A percentile compares a stretch with the other conserved stretches of the same genome.
Evolutionary conservation across 1,284 basidiomycete species (phyloP).

Genomic region (Ustilago nuda): DNA sequence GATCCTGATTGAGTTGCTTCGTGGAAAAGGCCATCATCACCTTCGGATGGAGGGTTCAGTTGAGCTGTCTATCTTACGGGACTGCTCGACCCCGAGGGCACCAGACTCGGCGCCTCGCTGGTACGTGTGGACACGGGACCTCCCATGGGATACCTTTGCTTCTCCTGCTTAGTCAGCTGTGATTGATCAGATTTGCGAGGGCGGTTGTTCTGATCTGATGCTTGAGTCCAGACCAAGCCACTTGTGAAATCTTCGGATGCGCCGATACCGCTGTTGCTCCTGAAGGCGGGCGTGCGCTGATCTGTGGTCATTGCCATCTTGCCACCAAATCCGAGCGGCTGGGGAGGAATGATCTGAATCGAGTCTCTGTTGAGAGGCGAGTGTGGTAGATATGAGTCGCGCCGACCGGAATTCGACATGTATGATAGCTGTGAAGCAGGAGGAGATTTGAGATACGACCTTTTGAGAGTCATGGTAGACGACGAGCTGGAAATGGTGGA

Average conservation of each 20-base stretch:
- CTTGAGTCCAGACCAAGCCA: slow-evolving; percentile 51
- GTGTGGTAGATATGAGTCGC: slow-evolving; percentile 61
- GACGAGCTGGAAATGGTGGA: slow-evolving; percentile 47
- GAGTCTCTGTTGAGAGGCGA: slow-evolving; percentile 56
- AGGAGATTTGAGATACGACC: slow-evolving; percentile 45
- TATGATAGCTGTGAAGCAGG: slow-evolving; percentile 41
- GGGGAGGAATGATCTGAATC: slow-evolving; percentile 62
- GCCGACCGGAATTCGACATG: slow-evolving; percentile 25
- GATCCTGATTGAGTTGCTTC: slow-evolving; percentile 8
- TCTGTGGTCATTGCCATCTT: slow-evolving; percentile 56
- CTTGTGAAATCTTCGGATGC: slow-evolving; percentile 44
- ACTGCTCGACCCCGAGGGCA: slow-evolving; percentile 21
- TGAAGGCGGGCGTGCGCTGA: slow-evolving; percentile 60
- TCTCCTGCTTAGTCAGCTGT: slow-evolving; percentile 22
- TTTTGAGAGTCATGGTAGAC: slow-evolving; percentile 56
- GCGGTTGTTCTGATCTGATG: background rate
- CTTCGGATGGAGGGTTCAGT: background rate
- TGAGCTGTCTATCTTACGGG: background rate
- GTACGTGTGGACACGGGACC: slow-evolving; percentile 31
- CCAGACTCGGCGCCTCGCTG: slow-evolving; percentile 26
- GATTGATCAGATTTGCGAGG: slow-evolving; percentile 11
- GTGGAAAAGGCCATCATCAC: background rate
- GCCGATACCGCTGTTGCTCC: slow-evolving; percentile 54
- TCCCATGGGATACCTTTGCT: slow-evolving; percentile 29
- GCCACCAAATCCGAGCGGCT: slow-evolving; percentile 62